phyloP scores from a whole-genome alignment of 2,329 filamentous ascomycete species.

The Ophiocordyceps robertsii region DNA sequence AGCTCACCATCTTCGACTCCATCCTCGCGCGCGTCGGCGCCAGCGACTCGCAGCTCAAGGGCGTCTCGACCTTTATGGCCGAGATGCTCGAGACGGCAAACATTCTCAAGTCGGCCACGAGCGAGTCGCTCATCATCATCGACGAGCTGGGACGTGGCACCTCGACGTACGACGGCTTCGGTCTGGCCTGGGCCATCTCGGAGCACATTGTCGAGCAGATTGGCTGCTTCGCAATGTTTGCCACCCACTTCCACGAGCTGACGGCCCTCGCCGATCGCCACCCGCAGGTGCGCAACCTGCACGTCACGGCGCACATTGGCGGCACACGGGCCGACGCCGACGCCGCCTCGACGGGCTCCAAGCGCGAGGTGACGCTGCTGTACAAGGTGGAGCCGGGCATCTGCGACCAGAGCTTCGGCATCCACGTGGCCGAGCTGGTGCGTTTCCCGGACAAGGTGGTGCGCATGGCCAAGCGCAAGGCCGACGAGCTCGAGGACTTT shows the following conservation, averaged over 20 bases:
- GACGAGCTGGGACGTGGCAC: constrained; percentile 94
- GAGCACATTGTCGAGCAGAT: constrained; percentile 96
- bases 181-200: constrained; percentile 96
- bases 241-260: constrained; percentile 96
- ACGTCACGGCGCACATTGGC: constrained; percentile 88
- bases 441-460: constrained; percentile 95
- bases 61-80: constrained; percentile 97
- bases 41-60: constrained; percentile 92
- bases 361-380: constrained; percentile 81
- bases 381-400: constrained; percentile 96
- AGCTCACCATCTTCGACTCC: constrained; percentile 91
- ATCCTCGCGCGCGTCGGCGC: constrained; percentile 93
- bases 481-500: constrained; percentile 95
- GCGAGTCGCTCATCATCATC: constrained; percentile 94
- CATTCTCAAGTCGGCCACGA: constrained; percentile 91
- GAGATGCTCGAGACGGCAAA: constrained; percentile 99
- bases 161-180: constrained; percentile 96
- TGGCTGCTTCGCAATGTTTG: constrained; percentile 85
- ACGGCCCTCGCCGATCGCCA: constrained; percentile 82
- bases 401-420: constrained; percentile 95
- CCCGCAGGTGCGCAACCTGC: constrained; percentile 79
- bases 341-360: constrained; percentile 17
- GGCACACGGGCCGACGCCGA: constrained; percentile 27
- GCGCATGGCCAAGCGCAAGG: constrained; percentile 98
- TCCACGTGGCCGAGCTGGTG: constrained; percentile 94